Evolutionary conservation across 2,329 filamentous ascomycete species (phyloP), one percentile per base, ranked within the genome.

Genomic region (Fusarium cyanostomum): DNA sequence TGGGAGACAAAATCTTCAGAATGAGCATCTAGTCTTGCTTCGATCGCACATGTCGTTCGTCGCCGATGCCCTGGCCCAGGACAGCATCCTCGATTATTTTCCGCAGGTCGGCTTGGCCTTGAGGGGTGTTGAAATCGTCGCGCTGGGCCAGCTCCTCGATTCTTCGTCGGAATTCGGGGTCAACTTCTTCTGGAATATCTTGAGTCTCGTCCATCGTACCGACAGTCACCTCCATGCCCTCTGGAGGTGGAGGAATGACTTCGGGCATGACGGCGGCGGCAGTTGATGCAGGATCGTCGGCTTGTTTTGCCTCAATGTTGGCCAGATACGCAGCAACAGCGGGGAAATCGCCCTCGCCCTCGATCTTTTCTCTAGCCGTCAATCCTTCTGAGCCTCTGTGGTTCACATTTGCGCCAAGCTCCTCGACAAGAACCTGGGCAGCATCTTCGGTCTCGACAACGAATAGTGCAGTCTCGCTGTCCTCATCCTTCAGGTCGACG

Each of bases 381-480:
- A 90, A 79, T 4, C 91, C 93, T 13, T 96, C 92, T 18, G 83
- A 80, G 64, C 95, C 94, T 66, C 79, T 83, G 57, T 89, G 81
- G 16, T 77, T 78, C 33, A 86, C 76, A 68, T 96, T 88, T 28
- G 91, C 86, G 6, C 88, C 86, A 4, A 98, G 81, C 75, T 97
- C 92, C 71, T 96, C 92, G 4, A 98, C 86, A 8, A 99, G 81
- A 49, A 89, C 85, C 69, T 86, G 86, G 16, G 94, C 94, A 38
- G 92, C 89, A 5, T 91, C 89, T 44, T 90, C 81, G 0, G 87
- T 92, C 77, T 99, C 95, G 26, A 89, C 88, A n/a, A 93, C 92
- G 73, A 97, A 99, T 5, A 99, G 82, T n/a, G 94, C 91, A 1
- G 94, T 97, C 78, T 99, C 95, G 54, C 89, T 86, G 74, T 99